Base-by-base conservation (phyloP, 2,329 filamentous ascomycete species). In the Lasiodiplodia sp. region DNA sequence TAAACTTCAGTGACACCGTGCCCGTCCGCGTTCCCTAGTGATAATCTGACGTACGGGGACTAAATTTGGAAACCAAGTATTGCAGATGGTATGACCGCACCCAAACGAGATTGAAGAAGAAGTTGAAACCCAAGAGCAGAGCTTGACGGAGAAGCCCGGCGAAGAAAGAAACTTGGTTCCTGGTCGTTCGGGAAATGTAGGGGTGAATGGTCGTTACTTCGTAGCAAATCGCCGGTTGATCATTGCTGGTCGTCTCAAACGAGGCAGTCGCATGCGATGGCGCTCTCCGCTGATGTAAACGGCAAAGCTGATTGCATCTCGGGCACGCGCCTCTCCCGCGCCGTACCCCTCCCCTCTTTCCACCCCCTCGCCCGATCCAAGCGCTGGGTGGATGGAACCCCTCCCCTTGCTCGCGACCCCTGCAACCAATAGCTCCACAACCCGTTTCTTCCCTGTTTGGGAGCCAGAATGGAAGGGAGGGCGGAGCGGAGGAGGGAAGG, bases 161-260 rank as follows among this genome's bases (percentile, higher is more conserved):
- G 16, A 34, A 62, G 25, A 25, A 53, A 25, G 55, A 25, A 25
- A 49, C 7, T 12, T 31, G 25, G 3, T 51, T 44, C 16, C 18
- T 8, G 40, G 25, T 16, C 23, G 40, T 12, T 63, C 58, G 58
- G 40, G 28, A 40, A 51, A 53, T 38, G 60, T 28, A 64, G 60
- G 60, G 28, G 25, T 3, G 18, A 40, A 21, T 8, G 44, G 55
- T 23, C 55, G 34, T 57, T 57, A 23, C 55, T 40, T 63, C 58
- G 40, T 64, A n/a, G 11, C 31, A 49, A 44, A 18, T 57, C 53
- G 53, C 28, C 40, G 55, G 16, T 14, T 25, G 40, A 38, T 21
- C 38, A 21, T 23, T 21, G 16, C 16, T 38, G 57, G 14, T 31
- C 28, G 37, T 38, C 38, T 23, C 38, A 8, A 51, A 51, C 25